Conservation (phyloP, 352 stramenopile genomes). For the Saprolegnia parasitica region DNA sequence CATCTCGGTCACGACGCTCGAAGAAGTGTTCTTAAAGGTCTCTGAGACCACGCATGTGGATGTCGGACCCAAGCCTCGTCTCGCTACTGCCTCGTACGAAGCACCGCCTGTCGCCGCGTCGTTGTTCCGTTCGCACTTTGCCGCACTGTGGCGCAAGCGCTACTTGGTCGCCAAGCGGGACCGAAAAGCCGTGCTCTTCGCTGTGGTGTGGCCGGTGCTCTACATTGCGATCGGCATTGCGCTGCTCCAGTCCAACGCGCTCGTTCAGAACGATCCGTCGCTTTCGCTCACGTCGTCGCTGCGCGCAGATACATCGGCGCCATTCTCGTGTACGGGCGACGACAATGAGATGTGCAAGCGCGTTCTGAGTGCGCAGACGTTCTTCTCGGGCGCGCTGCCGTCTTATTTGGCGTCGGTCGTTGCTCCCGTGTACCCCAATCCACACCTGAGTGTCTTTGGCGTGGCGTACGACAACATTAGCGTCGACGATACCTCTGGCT, state of each 20-base stretch:
- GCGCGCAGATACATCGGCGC: conserved; percentile 40
- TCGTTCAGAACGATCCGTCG: conserved; percentile 49
- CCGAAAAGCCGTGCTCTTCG: conserved; percentile 67
- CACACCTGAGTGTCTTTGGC: conserved; percentile 45
- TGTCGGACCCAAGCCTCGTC: background rate
- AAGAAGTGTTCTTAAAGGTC: conserved; percentile 90
- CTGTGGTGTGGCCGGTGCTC: conserved; percentile 56
- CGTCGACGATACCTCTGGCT: conserved; percentile 48
- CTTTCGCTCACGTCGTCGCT: conserved; percentile 35
- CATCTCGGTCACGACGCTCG: conserved; percentile 80
- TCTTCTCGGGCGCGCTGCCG: conserved; percentile 33
- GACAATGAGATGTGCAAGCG: conserved; percentile 26
- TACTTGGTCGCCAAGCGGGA: conserved; percentile 51
- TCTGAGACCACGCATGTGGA: conserved; percentile 37
- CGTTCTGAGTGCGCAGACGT: conserved; percentile 30
- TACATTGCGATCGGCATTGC: conserved; percentile 64
- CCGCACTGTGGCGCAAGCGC: conserved; percentile 56
- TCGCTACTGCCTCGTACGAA: conserved; percentile 1
- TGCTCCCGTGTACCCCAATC: conserved; percentile 37
- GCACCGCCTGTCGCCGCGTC: background rate
- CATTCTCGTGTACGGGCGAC: conserved; percentile 40
- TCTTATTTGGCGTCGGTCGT: conserved; percentile 37
- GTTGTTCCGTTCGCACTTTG: conserved; percentile 46
- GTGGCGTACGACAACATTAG: conserved; percentile 46
- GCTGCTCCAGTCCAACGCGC: conserved; percentile 47